Evolutionary conservation across 1,284 basidiomycete species (phyloP), one percentile per base, ranked within the genome.

Genomic region (Taiwanofungus camphoratus): DNA sequence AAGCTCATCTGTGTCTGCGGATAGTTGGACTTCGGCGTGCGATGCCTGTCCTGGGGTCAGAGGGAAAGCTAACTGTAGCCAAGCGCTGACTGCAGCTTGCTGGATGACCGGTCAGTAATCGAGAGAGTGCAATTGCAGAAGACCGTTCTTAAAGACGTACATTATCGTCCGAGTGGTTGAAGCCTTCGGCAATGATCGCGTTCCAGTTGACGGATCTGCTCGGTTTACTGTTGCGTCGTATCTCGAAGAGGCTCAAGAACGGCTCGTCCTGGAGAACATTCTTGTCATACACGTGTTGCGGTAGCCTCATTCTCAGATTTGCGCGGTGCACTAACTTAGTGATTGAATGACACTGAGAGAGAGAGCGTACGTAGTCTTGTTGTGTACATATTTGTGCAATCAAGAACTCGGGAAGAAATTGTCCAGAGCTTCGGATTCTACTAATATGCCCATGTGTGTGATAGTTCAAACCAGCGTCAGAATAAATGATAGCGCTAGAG

Each of bases 231-330:
- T 13, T 16, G 19, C 15, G 6, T n/a, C 42, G 50, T 18, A 27
- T 34, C 8, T 37, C 6, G 42, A 66, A 67, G 3, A 20, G 12
- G 6, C 45, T 43, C 2, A 36, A 38, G 51, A 66, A 59, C 4
- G 62, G 62, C 21, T 65, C 58, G 26, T 62, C 54, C 4, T 58
- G 35, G 3, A 64, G 54, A 23, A 63, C 56, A 4, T 18, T 30
- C 20, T 21, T 15, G 48, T 67, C 64, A 20, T 49, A 39, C 42
- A 56, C 53, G n/a, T 51, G 49, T 9, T 31, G 39, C 0, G 59
- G 62, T 7, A 23, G 20, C 22, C 54, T 50, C 48, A 59, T 54
- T 24, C 11, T n/a, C n/a, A n/a, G n/a, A n/a, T n/a, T n/a, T n/a
- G n/a, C n/a, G n/a, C n/a, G n/a, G n/a, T n/a, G n/a, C n/a, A n/a